Conservation (phyloP, 2,329 filamentous ascomycete genomes). For the Colletotrichum filicis region DNA sequence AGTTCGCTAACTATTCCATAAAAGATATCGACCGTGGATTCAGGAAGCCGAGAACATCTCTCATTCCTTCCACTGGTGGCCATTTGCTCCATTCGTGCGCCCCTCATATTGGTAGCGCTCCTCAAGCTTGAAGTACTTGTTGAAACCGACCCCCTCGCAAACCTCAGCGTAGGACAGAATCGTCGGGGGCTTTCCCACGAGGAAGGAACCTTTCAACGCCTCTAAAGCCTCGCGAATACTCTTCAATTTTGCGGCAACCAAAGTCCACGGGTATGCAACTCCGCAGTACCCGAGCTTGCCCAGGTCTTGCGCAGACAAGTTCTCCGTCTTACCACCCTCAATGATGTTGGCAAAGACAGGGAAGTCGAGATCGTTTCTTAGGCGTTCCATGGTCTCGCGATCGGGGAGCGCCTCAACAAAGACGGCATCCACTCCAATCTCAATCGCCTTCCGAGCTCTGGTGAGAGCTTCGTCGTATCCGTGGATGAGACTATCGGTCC, state of each 20-base stretch:
- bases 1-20: background rate
- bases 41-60: background rate
- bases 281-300: conserved; percentile 51
- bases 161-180: conserved; percentile 56
- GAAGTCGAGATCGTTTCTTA: conserved; percentile 48
- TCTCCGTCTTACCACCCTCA: conserved; percentile 49
- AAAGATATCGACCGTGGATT: background rate
- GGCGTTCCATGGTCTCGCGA: conserved; percentile 52
- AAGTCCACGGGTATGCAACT: conserved; percentile 56
- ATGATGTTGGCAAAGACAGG: conserved; percentile 53
- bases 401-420: conserved; percentile 57
- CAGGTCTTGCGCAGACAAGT: conserved; percentile 46
- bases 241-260: conserved; percentile 55
- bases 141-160: conserved; percentile 57
- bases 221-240: conserved; percentile 50
- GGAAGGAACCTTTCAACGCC: conserved; percentile 53
- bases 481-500: conserved; percentile 54
- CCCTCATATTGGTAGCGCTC: conserved; percentile 26
- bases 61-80: conserved; percentile 22
- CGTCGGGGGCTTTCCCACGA: conserved; percentile 51
- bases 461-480: conserved; percentile 57
- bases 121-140: conserved; percentile 47
- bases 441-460: conserved; percentile 52
- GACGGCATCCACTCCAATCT: conserved; percentile 56
- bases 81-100: conserved; percentile 21